A percentile compares a stretch with the other conserved stretches of the same genome.
Conservation (phyloP, 1,284 basidiomycete genomes). For the Moniliophthora roreri region DNA sequence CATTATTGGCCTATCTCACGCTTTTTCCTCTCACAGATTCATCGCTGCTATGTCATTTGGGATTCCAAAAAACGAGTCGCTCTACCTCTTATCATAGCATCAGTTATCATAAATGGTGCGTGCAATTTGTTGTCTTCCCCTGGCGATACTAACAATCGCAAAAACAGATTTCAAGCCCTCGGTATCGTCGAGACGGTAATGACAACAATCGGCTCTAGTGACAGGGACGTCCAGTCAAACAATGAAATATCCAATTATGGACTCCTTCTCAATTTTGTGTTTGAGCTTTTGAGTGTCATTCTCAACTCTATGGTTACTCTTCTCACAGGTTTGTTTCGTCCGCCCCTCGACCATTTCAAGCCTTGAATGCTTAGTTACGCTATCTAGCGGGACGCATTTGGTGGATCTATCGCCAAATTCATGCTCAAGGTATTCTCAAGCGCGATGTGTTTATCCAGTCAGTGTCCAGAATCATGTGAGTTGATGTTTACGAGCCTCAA, state of each 20-base stretch:
- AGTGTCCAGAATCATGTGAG: not conserved
- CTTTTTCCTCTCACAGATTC: not conserved
- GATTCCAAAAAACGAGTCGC: not conserved
- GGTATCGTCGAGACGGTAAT: not conserved
- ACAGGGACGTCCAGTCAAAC: not conserved
- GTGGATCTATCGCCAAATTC: constrained; percentile 1
- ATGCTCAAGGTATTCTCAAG: not conserved
- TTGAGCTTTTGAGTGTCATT: not conserved
- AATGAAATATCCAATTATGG: not conserved
- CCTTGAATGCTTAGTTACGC: not conserved
- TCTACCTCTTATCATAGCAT: not conserved
- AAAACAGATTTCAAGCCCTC: not conserved
- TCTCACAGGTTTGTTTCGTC: not conserved
- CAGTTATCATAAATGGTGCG: constrained; percentile 1
- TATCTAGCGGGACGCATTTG: constrained; percentile 2
- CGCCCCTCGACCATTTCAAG: not conserved
- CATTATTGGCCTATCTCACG: not conserved
- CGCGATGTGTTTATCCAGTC: not conserved
- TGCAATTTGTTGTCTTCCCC: not conserved
- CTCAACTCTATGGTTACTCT: not conserved
- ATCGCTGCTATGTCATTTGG: constrained; percentile 3
- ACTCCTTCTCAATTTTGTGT: not conserved
- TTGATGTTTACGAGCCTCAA: no score
- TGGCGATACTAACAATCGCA: not conserved
- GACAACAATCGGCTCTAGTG: not conserved